Evolutionary conservation across 495 filamentous ascomycete species (phyloP).

Genomic region (Xylaria palmicola): DNA sequence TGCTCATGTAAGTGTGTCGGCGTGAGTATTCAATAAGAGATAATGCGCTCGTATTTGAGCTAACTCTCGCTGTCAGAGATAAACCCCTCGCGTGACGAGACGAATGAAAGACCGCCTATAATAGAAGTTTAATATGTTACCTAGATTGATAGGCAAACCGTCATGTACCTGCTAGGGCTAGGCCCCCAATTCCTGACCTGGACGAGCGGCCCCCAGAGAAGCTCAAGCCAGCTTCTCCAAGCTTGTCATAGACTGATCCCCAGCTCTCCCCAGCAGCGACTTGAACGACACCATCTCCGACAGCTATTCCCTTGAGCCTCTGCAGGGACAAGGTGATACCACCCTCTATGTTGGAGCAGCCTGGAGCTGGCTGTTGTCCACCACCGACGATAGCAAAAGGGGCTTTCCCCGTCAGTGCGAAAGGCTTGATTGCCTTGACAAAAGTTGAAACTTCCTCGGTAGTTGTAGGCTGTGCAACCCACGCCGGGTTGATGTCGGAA

Average conservation of each 20-base stretch:
- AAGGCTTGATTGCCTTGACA: conserved; percentile 12
- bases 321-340: conserved; percentile 16
- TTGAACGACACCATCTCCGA: conserved; percentile 9
- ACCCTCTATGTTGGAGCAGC: conserved; percentile 29
- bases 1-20: background rate
- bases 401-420: background rate
- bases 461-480: conserved; percentile 5
- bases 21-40: background rate
- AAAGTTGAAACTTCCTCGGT: conserved; percentile 12
- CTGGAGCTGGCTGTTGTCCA: conserved; percentile 29
- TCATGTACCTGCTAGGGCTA: background rate
- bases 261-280: conserved; percentile 18
- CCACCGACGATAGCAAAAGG: conserved; percentile 36
- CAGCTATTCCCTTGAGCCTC: conserved; percentile 8
- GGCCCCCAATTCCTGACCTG: conserved; percentile 11
- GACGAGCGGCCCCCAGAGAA: conserved; percentile 6
- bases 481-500: conserved; percentile 1
- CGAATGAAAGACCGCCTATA: conserved; percentile 41
- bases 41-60: background rate
- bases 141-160: background rate
- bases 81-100: conserved; percentile 36
- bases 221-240: conserved; percentile 32
- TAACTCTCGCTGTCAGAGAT: conserved; percentile 38
- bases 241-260: conserved; percentile 15
- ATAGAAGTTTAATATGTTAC: background rate